Evolutionary conservation across 306 rosid species (phyloP).

Genomic region (Acacia confusa): DNA sequence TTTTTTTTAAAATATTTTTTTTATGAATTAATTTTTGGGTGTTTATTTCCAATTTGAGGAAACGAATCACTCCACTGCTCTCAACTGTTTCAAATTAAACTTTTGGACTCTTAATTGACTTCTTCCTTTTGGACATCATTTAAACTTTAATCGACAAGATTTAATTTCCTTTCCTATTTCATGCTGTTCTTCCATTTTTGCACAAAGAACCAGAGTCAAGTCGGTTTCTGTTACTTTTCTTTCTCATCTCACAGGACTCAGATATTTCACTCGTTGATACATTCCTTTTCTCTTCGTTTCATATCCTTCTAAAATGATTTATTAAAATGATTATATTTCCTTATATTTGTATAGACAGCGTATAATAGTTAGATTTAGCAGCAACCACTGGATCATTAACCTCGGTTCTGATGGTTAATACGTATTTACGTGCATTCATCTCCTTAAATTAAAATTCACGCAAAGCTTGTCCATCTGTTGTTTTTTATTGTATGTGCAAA

Average conservation of each 20-base stretch:
- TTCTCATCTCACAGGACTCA: not conserved
- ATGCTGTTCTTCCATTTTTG: slow-evolving; percentile 17
- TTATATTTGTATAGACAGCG: not conserved
- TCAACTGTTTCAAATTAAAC: not conserved
- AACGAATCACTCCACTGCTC: slow-evolving; percentile 8
- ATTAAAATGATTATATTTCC: too few species aligned
- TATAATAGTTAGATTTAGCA: not conserved
- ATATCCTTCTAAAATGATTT: not conserved
- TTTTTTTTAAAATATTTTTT: not conserved
- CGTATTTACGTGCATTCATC: not conserved
- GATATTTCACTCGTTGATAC: not conserved
- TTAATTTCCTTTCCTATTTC: slow-evolving; percentile 9
- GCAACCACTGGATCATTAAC: not conserved
- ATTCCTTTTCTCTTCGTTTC: not conserved
- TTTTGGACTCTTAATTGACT: not conserved
- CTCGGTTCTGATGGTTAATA: not conserved
- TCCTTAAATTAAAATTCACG: not conserved
- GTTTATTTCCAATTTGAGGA: slow-evolving; percentile 17
- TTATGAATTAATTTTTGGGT: not conserved
- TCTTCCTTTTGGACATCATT: not conserved
- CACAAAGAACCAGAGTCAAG: slow-evolving; percentile 11
- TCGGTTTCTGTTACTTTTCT: not conserved
- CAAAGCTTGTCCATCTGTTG: not conserved
- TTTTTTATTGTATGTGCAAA: not conserved
- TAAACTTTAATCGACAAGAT: not conserved